These are phyloP conservation scores for Boletellus deceptivus DNA, from an alignment of 1,284 basidiomycete species.

Conservation along the genomic window DNA sequence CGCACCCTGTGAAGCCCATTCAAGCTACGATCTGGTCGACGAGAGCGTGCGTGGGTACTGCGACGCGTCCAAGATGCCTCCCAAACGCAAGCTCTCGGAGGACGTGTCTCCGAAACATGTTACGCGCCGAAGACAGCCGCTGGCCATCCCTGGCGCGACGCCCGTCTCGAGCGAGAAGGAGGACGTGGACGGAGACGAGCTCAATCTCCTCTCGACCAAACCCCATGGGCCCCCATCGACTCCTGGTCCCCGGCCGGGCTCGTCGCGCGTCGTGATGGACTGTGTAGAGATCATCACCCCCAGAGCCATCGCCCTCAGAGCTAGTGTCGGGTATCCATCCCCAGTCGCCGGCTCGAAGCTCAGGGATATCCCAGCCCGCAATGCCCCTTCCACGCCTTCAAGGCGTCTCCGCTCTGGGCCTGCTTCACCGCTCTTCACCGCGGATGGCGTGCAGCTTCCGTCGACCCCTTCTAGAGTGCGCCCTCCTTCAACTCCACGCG, in stretches of 20 bases:
- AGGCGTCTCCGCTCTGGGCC: not conserved
- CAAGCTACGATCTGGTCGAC: conserved; percentile 1
- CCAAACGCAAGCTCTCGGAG: conserved; percentile 48
- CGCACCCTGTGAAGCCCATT: conserved; percentile 70
- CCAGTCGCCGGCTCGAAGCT: conserved; percentile 8
- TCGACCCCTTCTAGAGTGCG: conserved; percentile 30
- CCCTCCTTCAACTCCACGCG: conserved; percentile 15
- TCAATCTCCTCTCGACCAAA: conserved; percentile 32
- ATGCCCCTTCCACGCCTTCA: conserved; percentile 25
- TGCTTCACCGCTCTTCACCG: not conserved
- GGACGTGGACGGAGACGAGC: conserved; percentile 34
- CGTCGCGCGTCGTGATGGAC: conserved; percentile 37
- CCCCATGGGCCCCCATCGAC: conserved; percentile 23
- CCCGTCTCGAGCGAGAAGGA: not conserved
- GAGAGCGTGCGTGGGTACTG: conserved; percentile 13
- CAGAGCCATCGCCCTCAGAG: conserved; percentile 8
- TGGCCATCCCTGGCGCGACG: not conserved
- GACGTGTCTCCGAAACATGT: conserved; percentile 18
- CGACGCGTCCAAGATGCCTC: conserved; percentile 38
- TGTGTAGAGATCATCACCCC: conserved; percentile 41
- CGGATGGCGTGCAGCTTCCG: conserved; percentile 8
- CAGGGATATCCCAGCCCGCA: not conserved
- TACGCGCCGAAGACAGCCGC: conserved; percentile 14
- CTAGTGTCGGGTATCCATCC: conserved; percentile 10
- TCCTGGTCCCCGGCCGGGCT: conserved; percentile 27